Evolutionary conservation across 139 green algal genomes (phyloP).

Genomic region (Desmodesmus armatus): DNA sequence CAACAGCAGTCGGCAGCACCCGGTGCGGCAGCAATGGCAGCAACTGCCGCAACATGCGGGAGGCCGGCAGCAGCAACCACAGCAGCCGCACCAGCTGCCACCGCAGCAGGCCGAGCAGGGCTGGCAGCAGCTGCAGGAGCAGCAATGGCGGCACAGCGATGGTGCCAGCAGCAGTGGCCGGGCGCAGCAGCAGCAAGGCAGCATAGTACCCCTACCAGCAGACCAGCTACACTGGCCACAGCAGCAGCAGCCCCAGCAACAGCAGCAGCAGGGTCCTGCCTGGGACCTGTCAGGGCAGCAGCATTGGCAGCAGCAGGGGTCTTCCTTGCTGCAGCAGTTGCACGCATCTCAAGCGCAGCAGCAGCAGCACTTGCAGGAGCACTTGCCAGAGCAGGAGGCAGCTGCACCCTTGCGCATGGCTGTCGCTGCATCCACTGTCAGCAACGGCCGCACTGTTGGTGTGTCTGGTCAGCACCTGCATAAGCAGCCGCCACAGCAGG

Average conservation of each 20-base stretch:
- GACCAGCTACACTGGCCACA: not conserved
- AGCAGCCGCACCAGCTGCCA: not conserved
- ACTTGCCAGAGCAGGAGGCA: no score
- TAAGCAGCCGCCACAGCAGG: no score
- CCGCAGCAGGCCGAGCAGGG: not conserved
- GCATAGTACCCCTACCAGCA: not conserved
- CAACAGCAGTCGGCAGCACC: no score
- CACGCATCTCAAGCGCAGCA: no score
- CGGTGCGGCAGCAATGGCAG: slow-evolving; percentile 16
- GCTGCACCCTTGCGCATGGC: no score
- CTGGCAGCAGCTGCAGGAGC: not conserved
- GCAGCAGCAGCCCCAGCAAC: slow-evolving; percentile 18
- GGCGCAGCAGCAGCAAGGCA: not conserved
- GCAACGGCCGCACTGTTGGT: no score
- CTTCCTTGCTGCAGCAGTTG: no score
- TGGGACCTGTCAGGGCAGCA: no score
- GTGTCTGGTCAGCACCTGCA: no score
- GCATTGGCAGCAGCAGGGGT: no score
- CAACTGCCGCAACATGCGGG: slow-evolving; percentile 28
- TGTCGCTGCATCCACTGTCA: no score
- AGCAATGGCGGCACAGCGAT: not conserved
- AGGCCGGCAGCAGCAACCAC: not conserved
- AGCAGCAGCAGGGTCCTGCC: slow-evolving; percentile 8
- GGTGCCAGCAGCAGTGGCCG: not conserved
- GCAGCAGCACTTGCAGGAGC: no score